A percentile compares a stretch with the other conserved stretches of the same genome.
These are phyloP conservation scores for Planoprotostelium fungivorum DNA, from an alignment of 78 protist species.

Conservation along the genomic window DNA sequence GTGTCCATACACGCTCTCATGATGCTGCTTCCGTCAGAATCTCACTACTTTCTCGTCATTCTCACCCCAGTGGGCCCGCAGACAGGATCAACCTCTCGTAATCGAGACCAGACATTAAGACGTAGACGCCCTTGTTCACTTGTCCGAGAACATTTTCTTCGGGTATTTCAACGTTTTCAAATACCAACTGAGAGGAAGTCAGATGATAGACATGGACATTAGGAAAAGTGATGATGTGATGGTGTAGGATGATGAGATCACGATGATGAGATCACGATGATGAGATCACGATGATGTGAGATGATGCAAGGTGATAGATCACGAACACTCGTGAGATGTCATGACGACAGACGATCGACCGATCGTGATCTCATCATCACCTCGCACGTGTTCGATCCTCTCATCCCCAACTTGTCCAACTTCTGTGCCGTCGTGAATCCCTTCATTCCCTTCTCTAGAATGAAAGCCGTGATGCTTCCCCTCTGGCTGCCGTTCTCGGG, in stretches of 20 bases:
- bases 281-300: no score
- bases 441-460: conserved; percentile 62
- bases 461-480: conserved; percentile 78
- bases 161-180: conserved; percentile 64
- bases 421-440: conserved; percentile 87
- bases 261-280: no score
- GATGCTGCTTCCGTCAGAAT: conserved; percentile 21
- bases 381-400: conserved; percentile 92
- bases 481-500: conserved; percentile 35
- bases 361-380: no score
- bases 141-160: conserved; percentile 82
- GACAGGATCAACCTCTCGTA: conserved; percentile 83
- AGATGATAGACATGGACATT: background rate
- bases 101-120: conserved; percentile 90
- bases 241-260: no score
- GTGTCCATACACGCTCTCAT: conserved; percentile 83
- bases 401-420: conserved; percentile 94
- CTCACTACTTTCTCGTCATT: background rate
- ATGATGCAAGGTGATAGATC: no score
- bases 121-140: conserved; percentile 76
- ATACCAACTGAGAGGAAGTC: conserved; percentile 7
- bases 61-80: conserved; percentile 86
- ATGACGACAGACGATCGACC: no score
- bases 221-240: no score
- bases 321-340: no score